Percentiles rank a stretch among this genome's conserved stretches.
Evolutionary conservation across 2,329 filamentous ascomycete species (phyloP).

Genomic region (Neocucurbitaria cava): DNA sequence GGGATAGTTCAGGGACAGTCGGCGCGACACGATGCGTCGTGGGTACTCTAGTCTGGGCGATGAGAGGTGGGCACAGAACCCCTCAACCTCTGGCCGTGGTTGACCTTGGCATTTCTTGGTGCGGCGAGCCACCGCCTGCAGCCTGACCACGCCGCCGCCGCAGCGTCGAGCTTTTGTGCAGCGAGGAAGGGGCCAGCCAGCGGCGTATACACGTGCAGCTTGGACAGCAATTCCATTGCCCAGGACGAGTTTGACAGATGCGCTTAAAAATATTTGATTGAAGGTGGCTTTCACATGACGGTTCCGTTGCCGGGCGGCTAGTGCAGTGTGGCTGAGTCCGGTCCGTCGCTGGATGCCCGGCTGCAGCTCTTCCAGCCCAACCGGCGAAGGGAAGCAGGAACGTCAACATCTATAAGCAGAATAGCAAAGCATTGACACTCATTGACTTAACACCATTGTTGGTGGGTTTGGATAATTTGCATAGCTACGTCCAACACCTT

Average conservation of each 20-base stretch:
- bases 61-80: slow-evolving; percentile 21
- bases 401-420: slow-evolving; percentile 4
- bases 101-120: slow-evolving; percentile 24
- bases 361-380: slow-evolving; percentile 5
- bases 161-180: neutral
- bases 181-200: neutral
- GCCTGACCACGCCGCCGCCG: slow-evolving; percentile 4
- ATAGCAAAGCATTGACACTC: neutral
- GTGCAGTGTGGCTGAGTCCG: slow-evolving; percentile 29
- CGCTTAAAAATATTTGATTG: neutral
- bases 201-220: neutral
- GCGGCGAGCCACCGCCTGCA: slow-evolving; percentile 8
- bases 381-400: neutral
- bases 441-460: neutral
- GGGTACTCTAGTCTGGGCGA: slow-evolving; percentile 29
- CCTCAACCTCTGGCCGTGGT: slow-evolving; percentile 21
- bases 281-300: slow-evolving; percentile 6
- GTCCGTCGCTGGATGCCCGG: slow-evolving; percentile 16
- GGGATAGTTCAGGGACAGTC: slow-evolving; percentile 33
- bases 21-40: slow-evolving; percentile 43
- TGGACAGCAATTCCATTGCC: neutral
- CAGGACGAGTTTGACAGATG: neutral
- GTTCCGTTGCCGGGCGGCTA: slow-evolving; percentile 7
- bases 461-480: neutral
- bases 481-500: neutral